Base-by-base conservation (phyloP, 176 grass and related monocot species). In the Zizania latifolia region DNA sequence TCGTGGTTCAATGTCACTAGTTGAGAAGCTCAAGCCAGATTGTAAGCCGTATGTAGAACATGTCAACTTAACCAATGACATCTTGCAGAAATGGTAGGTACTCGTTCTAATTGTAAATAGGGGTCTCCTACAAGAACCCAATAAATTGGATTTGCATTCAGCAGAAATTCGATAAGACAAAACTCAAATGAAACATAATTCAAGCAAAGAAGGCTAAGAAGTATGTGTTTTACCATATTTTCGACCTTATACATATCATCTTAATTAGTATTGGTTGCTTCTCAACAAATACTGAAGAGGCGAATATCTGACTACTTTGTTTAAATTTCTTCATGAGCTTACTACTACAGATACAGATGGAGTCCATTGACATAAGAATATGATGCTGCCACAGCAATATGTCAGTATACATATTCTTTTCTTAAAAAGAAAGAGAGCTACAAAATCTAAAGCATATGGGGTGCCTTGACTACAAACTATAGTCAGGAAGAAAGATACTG, bases 61-160 rank as follows among this genome's bases (percentile, higher is more conserved):
- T 65, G 88, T 62, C 57, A 79, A 37, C 59, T 91, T 93, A 81
- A 93, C 88, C 30, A 93, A 77, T 44, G 94, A 93, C 83, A 97
- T 82, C 81, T 97, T 97, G 81, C 90, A 93, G 82, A 97, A 97
- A 77, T 97, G 94, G 58, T 93, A 93, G 30, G 83, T 81, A 41
- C 87, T 91, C 70, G 90, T 93, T 61, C 53, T 90, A 27, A 97
- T 71, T 35, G 94, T 85, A 78, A 83, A 83, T 66, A 93, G 65
- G 40, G 90, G 81, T 70, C 82, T 93, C 86, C 94, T 93, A 69
- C 35, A 79, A 80, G 26, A 79, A 84, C 9, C 38, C 62, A 65
- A 71, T 5, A 68, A 45, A n/a, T 15, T 59, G 45, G 16, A 22
- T 78, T 44, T 59, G 31, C 59, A 67, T 37, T 79, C 57, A 5